A percentile compares a stretch with the other conserved stretches of the same genome.
Evolutionary conservation across 176 grass and related monocot genomes (phyloP).

Genomic region (Dactylis glomerata): DNA sequence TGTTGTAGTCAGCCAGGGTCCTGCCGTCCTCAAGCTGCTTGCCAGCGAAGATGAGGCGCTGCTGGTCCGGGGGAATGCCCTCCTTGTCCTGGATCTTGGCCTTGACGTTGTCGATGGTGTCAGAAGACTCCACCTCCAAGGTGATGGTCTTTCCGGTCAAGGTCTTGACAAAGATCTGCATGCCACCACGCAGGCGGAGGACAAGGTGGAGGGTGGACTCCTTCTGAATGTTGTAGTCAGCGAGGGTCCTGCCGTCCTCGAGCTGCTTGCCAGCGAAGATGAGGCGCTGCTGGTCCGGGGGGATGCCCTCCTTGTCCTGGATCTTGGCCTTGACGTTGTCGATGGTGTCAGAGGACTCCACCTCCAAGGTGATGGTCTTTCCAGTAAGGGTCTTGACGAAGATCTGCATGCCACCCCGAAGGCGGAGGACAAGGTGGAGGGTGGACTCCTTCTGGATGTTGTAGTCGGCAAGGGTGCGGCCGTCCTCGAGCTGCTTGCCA

Average conservation of each 20-base stretch:
- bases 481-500: slow-evolving; percentile 66
- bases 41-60: slow-evolving; percentile 47
- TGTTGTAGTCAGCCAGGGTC: too few species aligned
- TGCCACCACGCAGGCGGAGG: slow-evolving; percentile 39
- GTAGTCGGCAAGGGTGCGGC: slow-evolving; percentile 61
- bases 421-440: slow-evolving; percentile 55
- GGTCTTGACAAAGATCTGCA: slow-evolving; percentile 76
- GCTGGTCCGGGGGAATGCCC: slow-evolving; percentile 61
- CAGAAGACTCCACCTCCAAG: slow-evolving; percentile 42
- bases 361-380: slow-evolving; percentile 84
- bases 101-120: slow-evolving; percentile 43
- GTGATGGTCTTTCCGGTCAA: slow-evolving; percentile 72
- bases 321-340: slow-evolving; percentile 89
- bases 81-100: slow-evolving; percentile 76
- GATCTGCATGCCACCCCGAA: too few species aligned
- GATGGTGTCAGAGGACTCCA: slow-evolving; percentile 50
- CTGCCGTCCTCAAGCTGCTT: slow-evolving; percentile 54
- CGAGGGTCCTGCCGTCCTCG: slow-evolving; percentile 73
- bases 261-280: slow-evolving; percentile 83
- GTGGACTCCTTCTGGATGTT: slow-evolving; percentile 81
- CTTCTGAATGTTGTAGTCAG: slow-evolving; percentile 95
- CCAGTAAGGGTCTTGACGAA: slow-evolving; percentile 71
- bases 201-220: slow-evolving; percentile 79
- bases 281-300: slow-evolving; percentile 68
- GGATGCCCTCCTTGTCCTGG: slow-evolving; percentile 88